Percentiles rank a stretch among this genome's conserved stretches.
phyloP scores from a whole-genome alignment of 352 stramenopile species.

The Thraustochytrium striatum region DNA sequence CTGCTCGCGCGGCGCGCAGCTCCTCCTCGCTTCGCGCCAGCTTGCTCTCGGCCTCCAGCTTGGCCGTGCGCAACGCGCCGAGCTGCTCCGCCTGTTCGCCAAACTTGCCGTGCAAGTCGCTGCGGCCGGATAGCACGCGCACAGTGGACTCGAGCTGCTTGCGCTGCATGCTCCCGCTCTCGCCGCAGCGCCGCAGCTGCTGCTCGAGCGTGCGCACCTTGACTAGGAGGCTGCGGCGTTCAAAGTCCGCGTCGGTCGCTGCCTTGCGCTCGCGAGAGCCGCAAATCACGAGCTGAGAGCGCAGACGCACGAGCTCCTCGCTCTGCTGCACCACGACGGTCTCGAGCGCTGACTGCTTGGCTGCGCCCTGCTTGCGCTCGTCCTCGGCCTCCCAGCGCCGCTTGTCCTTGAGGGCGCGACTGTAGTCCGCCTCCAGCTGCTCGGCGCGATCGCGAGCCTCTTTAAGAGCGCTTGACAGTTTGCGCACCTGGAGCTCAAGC shows the following conservation, averaged over 20 bases:
- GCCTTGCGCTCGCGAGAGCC: slow-evolving; percentile 17
- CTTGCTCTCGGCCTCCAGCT: slow-evolving; percentile 10
- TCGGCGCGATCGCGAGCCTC: not conserved
- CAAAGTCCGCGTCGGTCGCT: not conserved
- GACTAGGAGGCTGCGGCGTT: slow-evolving; percentile 10
- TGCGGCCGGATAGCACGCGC: slow-evolving; percentile 29
- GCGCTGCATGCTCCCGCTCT: slow-evolving; percentile 21
- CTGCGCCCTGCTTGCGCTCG: not conserved
- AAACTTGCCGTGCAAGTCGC: slow-evolving; percentile 31
- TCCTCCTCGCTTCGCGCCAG: not conserved
- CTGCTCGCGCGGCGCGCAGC: not conserved
- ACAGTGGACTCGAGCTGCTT: slow-evolving; percentile 15
- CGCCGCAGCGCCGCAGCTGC: not conserved
- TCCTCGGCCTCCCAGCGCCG: not conserved
- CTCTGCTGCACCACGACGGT: slow-evolving; percentile 30
- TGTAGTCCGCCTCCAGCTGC: not conserved
- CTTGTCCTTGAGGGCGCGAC: not conserved
- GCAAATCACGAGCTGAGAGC: not conserved
- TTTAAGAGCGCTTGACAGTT: not conserved
- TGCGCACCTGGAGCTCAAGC: slow-evolving; percentile 23
- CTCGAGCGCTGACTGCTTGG: not conserved
- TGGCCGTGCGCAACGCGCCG: not conserved
- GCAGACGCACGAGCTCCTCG: slow-evolving; percentile 26
- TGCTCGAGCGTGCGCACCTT: slow-evolving; percentile 29
- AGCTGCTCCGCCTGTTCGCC: slow-evolving; percentile 6